Evolutionary conservation across 768 basidiomycete species (phyloP).

Genomic region (Auriscalpium vulgare): DNA sequence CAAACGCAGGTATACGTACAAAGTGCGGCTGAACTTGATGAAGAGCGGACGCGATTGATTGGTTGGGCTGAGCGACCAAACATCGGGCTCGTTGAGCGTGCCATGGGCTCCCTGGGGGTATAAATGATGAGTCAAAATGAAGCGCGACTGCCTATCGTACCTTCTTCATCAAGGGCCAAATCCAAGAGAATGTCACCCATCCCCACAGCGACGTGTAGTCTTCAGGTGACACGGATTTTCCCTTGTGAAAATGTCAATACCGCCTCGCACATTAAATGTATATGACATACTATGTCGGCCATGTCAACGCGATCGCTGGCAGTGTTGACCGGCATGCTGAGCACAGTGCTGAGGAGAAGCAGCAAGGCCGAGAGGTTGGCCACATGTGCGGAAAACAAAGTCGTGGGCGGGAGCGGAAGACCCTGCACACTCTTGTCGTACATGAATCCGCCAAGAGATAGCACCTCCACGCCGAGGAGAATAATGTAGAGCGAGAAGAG

Average conservation of each 20-base stretch:
- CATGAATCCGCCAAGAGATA: conserved; percentile 46
- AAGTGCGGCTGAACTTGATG: conserved; percentile 30
- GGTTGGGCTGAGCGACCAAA: conserved; percentile 65
- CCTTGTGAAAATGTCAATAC: conserved; percentile 26
- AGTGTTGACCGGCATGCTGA: conserved; percentile 60
- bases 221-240: conserved; percentile 53
- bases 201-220: conserved; percentile 67
- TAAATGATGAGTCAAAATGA: not conserved
- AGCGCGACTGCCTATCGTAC: conserved; percentile 21
- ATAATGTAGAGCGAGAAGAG: conserved; percentile 50
- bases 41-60: conserved; percentile 62
- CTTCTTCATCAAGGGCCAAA: conserved; percentile 52
- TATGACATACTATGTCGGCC: conserved; percentile 52
- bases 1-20: conserved; percentile 4
- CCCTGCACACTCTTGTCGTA: conserved; percentile 43
- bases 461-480: conserved; percentile 35
- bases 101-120: conserved; percentile 29
- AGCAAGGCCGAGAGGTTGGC: conserved; percentile 39
- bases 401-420: conserved; percentile 31
- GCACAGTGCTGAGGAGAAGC: conserved; percentile 36
- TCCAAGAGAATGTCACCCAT: conserved; percentile 70
- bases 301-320: conserved; percentile 45
- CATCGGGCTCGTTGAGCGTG: conserved; percentile 62
- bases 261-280: too few relatives aligned
- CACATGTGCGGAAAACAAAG: conserved; percentile 19